Evolutionary conservation across 2,329 filamentous ascomycete genomes (phyloP).

Genomic region (Penicillium oxalicum): DNA sequence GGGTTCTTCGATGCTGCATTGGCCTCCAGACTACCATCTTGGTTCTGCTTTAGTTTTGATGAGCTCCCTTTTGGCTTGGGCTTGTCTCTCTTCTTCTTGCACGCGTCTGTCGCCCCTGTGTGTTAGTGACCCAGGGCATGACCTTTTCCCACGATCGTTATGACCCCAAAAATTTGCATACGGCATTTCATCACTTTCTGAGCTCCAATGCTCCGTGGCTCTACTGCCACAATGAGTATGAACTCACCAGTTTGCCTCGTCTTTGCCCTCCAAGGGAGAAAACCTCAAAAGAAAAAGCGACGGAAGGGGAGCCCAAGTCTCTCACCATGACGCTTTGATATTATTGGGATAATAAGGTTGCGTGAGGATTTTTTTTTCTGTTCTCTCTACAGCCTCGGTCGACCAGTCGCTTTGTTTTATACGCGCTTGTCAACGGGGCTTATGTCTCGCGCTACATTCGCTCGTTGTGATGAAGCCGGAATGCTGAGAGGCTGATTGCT

Average conservation of each 20-base stretch:
- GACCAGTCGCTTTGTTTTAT: no score
- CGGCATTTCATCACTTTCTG: conserved; percentile 29
- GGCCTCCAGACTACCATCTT: conserved; percentile 20
- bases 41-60: conserved; percentile 17
- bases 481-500: background rate
- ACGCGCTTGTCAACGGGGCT: no score
- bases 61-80: conserved; percentile 2
- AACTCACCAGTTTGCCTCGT: background rate
- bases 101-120: conserved; percentile 15
- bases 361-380: no score
- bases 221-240: conserved; percentile 22
- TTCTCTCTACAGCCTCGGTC: no score
- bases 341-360: no score
- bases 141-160: conserved; percentile 35
- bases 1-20: conserved; percentile 19
- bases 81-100: conserved; percentile 1
- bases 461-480: no score
- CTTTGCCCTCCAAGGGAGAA: background rate
- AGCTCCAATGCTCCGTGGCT: conserved; percentile 7
- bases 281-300: no score
- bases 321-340: no score
- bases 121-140: conserved; percentile 25
- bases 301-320: no score
- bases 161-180: conserved; percentile 31
- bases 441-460: no score